Base-by-base conservation (phyloP, 345 rosid species). In the Melaleuca quinquenervia region DNA sequence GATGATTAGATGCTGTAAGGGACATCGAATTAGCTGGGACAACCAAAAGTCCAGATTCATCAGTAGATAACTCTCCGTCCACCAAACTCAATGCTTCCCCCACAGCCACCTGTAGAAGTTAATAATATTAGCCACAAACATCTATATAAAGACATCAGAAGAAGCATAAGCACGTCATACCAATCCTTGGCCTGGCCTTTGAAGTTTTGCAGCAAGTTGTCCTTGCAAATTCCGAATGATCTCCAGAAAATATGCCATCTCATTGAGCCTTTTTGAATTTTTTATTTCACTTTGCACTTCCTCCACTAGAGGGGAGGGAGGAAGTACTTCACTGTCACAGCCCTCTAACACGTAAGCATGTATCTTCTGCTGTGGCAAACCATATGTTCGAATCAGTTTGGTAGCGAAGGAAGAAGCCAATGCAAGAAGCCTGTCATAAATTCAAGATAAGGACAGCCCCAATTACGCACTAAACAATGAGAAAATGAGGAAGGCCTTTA, bases 171-270 rank as follows among this genome's bases (percentile, higher is more conserved):
- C 82, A 29, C 82, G 89, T 86, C 94, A 83, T 91, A 94, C 95
- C 93, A 87, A 58, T 90, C 91, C 92, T 84, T 92, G 94, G 91
- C 95, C 91, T 45, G 94, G 93, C 93, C 92, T 93, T 90, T 92
- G 94, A 85, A 93, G 90, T 90, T 91, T 96, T 84, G 90, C 89
- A 89, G 90, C 86, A 84, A 94, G 93, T 85, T 90, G 96, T 88
- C 89, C 85, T 87, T 97, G 98, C 89, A 96, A 87, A 86, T 92
- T 93, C 52, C 99, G 94, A 78, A 94, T 92, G 86, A 94, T 90
- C 93, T 97, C 99, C 91, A 96, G 87, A 90, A 93, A 93, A 88
- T 91, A 94, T 85, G 98, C 95, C 96, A 96, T 94, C 85, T 94
- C 98, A 87, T 84, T 82, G 89, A 97, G 94, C 90, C 92, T 92